phyloP scores from a whole-genome alignment of 2,329 filamentous ascomycete species.

The Rhinocladiella similis region DNA sequence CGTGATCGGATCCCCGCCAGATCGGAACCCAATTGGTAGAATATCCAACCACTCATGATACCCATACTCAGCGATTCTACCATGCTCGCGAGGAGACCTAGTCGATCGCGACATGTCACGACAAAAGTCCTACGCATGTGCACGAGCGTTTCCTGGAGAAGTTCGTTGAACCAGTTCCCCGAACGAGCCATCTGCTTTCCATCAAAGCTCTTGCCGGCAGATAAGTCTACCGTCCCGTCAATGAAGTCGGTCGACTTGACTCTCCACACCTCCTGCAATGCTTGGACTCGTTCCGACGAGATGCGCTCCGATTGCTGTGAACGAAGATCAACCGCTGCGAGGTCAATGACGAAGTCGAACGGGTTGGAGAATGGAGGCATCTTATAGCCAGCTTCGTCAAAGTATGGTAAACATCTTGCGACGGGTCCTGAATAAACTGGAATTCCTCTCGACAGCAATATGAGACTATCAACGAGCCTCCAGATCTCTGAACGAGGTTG shows the following conservation, averaged over 20 bases:
- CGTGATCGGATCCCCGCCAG: conserved; percentile 72
- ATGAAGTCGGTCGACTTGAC: not conserved
- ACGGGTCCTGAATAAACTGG: conserved; percentile 67
- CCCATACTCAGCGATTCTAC: conserved; percentile 71
- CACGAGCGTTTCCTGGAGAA: conserved; percentile 41
- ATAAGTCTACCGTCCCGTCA: not conserved
- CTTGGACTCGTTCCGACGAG: conserved; percentile 61
- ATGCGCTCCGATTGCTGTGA: conserved; percentile 64
- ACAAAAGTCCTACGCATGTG: conserved; percentile 69
- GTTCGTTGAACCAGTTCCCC: not conserved
- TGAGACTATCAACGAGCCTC: conserved; percentile 71
- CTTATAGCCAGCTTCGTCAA: conserved; percentile 59
- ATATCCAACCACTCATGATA: conserved; percentile 72
- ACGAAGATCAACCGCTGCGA: conserved; percentile 72
- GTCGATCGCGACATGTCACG: conserved; percentile 72
- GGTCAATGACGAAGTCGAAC: conserved; percentile 73
- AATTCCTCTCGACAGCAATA: conserved; percentile 67
- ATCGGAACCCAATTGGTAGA: conserved; percentile 64
- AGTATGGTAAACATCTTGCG: conserved; percentile 63
- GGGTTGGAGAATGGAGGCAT: conserved; percentile 75
- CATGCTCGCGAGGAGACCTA: conserved; percentile 71
- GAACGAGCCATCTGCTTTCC: conserved; percentile 1
- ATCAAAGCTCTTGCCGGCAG: not conserved
- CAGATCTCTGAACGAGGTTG: conserved; percentile 79
- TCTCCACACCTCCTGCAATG: conserved; percentile 62